A percentile compares a stretch with the other conserved stretches of the same genome.
Evolutionary conservation across 2,329 filamentous ascomycete species (phyloP).

Genomic region (Rhinocladiella similis): DNA sequence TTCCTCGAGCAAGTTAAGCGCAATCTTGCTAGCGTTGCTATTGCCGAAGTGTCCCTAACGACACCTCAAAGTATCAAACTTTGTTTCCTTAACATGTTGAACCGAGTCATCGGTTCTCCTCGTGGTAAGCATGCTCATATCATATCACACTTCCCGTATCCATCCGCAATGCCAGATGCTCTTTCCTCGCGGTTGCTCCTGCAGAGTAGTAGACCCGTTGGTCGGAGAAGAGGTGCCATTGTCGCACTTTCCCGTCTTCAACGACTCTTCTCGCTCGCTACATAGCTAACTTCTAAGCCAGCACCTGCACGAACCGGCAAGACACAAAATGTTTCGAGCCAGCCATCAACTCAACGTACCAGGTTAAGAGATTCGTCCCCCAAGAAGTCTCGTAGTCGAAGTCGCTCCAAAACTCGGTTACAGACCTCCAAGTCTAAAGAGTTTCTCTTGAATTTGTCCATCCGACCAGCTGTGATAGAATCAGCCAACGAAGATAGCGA

Average conservation of each 20-base stretch:
- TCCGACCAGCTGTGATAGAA: slow-evolving; percentile 23
- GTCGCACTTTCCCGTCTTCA: neutral
- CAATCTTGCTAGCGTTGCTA: slow-evolving; percentile 65
- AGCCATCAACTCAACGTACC: slow-evolving; percentile 9
- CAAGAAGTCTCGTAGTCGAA: slow-evolving; percentile 22
- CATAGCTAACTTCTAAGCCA: slow-evolving; percentile 2
- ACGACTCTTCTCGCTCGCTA: neutral
- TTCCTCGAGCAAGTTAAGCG: slow-evolving; percentile 65
- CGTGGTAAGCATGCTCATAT: slow-evolving; percentile 59
- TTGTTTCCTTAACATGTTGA: slow-evolving; percentile 74
- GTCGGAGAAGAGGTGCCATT: neutral
- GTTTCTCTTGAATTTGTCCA: slow-evolving; percentile 20
- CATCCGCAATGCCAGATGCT: too few relatives aligned
- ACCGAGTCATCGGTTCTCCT: slow-evolving; percentile 66
- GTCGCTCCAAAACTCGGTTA: slow-evolving; percentile 21
- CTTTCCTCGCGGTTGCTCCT: neutral
- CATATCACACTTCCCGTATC: neutral
- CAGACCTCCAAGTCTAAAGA: slow-evolving; percentile 25
- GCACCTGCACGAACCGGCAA: slow-evolving; percentile 13
- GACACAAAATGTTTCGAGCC: slow-evolving; percentile 8
- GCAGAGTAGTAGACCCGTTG: neutral
- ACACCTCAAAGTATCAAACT: slow-evolving; percentile 71
- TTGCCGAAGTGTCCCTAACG: slow-evolving; percentile 71
- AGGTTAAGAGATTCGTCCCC: slow-evolving; percentile 19
- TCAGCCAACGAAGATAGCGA: slow-evolving; percentile 26